Percentiles rank a stretch among this genome's conserved stretches.
Conservation (phyloP, 83 land plant species). For the Diphasiastrum complanatum region DNA sequence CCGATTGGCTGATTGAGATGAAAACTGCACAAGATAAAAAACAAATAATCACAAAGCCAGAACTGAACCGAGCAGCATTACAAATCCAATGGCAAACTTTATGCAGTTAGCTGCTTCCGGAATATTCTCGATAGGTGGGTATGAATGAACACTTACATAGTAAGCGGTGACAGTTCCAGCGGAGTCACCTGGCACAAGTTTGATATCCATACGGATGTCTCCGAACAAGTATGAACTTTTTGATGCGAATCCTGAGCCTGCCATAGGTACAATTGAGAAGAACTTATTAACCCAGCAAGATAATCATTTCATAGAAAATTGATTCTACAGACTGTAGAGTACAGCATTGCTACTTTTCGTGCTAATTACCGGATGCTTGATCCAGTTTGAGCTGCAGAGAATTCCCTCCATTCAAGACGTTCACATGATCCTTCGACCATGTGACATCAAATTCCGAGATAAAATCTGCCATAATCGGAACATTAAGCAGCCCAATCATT, state of each 20-base stretch:
- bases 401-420: too few species aligned
- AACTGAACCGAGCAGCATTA: not conserved
- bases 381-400: too few species aligned
- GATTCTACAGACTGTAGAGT: too few species aligned
- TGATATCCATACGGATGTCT: slow-evolving; percentile 28
- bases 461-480: too few species aligned
- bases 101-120: not conserved
- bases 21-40: slow-evolving; percentile 18
- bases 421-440: too few species aligned
- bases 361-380: too few species aligned
- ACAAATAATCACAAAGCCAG: not conserved
- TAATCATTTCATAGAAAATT: too few species aligned
- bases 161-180: slow-evolving; percentile 40
- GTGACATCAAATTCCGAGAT: too few species aligned
- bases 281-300: too few species aligned
- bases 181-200: slow-evolving; percentile 29
- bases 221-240: slow-evolving; percentile 26
- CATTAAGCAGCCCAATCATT: too few species aligned
- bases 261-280: not conserved
- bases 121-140: not conserved
- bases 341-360: too few species aligned
- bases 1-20: slow-evolving; percentile 14
- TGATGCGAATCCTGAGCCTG: slow-evolving; percentile 32
- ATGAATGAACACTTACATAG: slow-evolving; percentile 23
- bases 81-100: not conserved